Evolutionary conservation across 768 basidiomycete genomes (phyloP), one percentile per base, ranked within the genome.

Genomic region (Cantharellus anzutake): DNA sequence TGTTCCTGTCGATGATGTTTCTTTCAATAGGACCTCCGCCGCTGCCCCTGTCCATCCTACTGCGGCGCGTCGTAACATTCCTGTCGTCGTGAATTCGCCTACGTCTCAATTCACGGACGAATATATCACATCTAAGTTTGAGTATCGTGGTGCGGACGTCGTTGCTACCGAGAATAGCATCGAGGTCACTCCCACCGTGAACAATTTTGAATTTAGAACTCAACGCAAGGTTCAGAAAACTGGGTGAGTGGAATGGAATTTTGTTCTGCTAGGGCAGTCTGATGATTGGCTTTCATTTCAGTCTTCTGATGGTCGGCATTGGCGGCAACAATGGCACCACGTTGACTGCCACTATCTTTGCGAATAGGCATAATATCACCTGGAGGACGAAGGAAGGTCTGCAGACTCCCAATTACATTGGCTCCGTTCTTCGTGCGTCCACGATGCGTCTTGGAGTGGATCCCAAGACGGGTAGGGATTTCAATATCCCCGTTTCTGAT

Each of bases 241-340:
- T 68, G 96, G 94, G 92, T 94, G 69, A 63, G 85, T 37, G 38
- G 11, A 11, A 29, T 34, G 52, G 7, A 7, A n/a, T 2, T 57
- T 5, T 38, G 5, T 40, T 39, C 40, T 41, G 56, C 60, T 38
- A 40, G 41, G 52, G 42, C 53, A n/a, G 42, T 63, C 56, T 58
- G 64, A 62, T 60, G 62, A 51, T 60, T 42, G 60, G 57, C 62
- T 42, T 59, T 62, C 62, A 35, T 57, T 62, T 4, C 62, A 97
- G 94, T 59, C 78, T 99, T 64, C 85, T 99, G 86, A 85, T 99
- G 80, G 84, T 98, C 66, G 96, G 96, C 61, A 73, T 92, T 61
- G 94, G 94, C 60, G 94, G 96, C 58, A 99, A 99, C 79, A 99
- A 99, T 68, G 96, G 94, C 57, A 79, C 86, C 55, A 98, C 94